Percentiles rank a stretch among this genome's conserved stretches.
These are phyloP conservation scores for Cyclotella atomus DNA, from an alignment of 108 stramenopile species.

Conservation along the genomic window DNA sequence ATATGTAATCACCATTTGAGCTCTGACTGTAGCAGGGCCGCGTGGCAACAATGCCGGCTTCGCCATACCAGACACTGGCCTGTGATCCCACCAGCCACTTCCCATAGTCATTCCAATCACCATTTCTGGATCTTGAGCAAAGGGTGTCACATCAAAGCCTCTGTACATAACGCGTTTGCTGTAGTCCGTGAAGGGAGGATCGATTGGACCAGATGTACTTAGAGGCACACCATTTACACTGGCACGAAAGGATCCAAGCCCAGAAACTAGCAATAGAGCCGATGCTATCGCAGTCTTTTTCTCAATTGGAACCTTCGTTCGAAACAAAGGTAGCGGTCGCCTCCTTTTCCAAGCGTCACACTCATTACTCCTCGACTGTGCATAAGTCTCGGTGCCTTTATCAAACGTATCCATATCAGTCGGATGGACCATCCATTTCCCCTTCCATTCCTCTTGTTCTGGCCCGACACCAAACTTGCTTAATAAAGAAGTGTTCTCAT, in stretches of 20 bases:
- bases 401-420: slow-evolving; percentile 36
- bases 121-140: slow-evolving; percentile 7
- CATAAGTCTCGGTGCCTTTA: slow-evolving; percentile 1
- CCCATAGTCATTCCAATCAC: slow-evolving; percentile 41
- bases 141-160: slow-evolving; percentile 50
- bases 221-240: slow-evolving; percentile 47
- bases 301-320: slow-evolving; percentile 9
- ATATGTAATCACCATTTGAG: slow-evolving; percentile 24
- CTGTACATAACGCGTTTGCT: slow-evolving; percentile 47
- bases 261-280: slow-evolving; percentile 40
- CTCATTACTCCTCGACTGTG: background rate
- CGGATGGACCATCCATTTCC: slow-evolving; percentile 38
- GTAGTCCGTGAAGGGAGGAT: slow-evolving; percentile 53
- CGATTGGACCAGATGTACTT: slow-evolving; percentile 38
- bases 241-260: slow-evolving; percentile 45
- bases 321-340: slow-evolving; percentile 32
- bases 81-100: slow-evolving; percentile 52
- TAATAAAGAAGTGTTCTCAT: background rate
- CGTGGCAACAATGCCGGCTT: slow-evolving; percentile 23
- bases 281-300: slow-evolving; percentile 19
- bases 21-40: slow-evolving; percentile 29
- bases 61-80: slow-evolving; percentile 34
- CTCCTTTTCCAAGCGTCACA: slow-evolving; percentile 31
- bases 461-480: slow-evolving; percentile 26
- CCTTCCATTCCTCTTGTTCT: slow-evolving; percentile 30